Base-by-base conservation (phyloP, 73 alveolate species). In the Diophrys appendiculata region DNA sequence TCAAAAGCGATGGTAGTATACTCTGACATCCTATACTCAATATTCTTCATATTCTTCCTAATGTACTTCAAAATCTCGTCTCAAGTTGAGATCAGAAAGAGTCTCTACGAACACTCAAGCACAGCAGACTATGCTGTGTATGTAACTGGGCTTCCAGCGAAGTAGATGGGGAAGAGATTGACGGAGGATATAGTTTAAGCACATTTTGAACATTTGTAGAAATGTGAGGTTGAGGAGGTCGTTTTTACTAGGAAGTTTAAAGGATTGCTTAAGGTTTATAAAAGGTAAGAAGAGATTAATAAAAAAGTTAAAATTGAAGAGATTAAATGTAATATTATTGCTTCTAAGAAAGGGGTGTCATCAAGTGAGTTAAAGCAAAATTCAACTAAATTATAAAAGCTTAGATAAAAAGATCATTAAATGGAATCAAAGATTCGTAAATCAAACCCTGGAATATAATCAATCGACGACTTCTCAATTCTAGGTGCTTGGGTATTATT, bases 401-500 rank as follows among this genome's bases (percentile, higher is more conserved):
- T 86, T 25, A 24, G 65, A 53, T 27, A 18, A 18, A 52, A 89
- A 86, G 71, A 72, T 26, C 35, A 72, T 54, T 24, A 76, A 8
- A 56, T 76, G 77, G 85, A 76, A 35, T 30, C 32, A 1, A 64
- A 60, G 31, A 28, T 76, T 18, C 55, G 85, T 27, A 27, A 34
- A 0, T 32, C 28, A 56, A 52, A 76, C 65, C 85, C 85, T 14
- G 68, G 34, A 24, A 24, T 76, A 25, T 32, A 64, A 33, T 24
- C 53, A 52, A 30, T 76, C 28, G 54, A 64, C 2, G 85, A 76
- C 54, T 33, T 65, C 1, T 77, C 85, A 23, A 64, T 27, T 13
- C 28, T 76, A 0, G 85, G 85, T 1, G 85, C 85, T 33, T 76
- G 55, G 31, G 56, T 76, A 23, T 33, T 64, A 18, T 76, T 76